Conservation (phyloP, 1,284 basidiomycete species). For the Leccinum fallax region DNA sequence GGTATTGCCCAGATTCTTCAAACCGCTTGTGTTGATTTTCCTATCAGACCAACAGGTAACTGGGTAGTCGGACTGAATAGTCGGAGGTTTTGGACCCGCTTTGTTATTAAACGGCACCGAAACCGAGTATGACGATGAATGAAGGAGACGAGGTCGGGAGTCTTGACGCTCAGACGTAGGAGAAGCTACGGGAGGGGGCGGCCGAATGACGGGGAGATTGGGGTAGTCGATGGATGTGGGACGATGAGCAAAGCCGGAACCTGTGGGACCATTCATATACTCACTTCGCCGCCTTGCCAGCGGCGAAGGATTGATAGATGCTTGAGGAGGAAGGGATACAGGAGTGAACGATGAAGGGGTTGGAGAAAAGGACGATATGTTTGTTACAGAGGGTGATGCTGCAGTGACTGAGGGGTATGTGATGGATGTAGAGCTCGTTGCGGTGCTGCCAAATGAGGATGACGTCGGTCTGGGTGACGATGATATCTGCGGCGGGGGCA, state of each 20-base stretch:
- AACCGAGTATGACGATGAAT: conserved; percentile 35
- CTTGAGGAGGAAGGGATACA: conserved; percentile 71
- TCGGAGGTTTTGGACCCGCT: conserved; percentile 50
- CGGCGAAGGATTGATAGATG: conserved; percentile 72
- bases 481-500: conserved; percentile 24
- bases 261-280: conserved; percentile 76
- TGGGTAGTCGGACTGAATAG: conserved; percentile 70
- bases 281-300: conserved; percentile 77
- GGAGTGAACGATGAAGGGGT: conserved; percentile 34
- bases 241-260: conserved; percentile 52
- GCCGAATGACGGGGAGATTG: conserved; percentile 69
- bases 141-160: conserved; percentile 52
- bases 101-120: conserved; percentile 18
- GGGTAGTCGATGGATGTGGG: conserved; percentile 77
- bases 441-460: conserved; percentile 36
- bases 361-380: conserved; percentile 38
- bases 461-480: conserved; percentile 35
- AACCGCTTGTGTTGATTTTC: conserved; percentile 79
- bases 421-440: conserved; percentile 36
- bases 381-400: conserved; percentile 37
- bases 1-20: conserved; percentile 98
- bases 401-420: conserved; percentile 47
- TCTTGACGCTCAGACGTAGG: conserved; percentile 71
- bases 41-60: conserved; percentile 81
- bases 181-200: conserved; percentile 74